A percentile compares a stretch with the other conserved stretches of the same genome.
These are phyloP conservation scores for Colletotrichum liriopes DNA, from an alignment of 2,329 filamentous ascomycete genomes.

Conservation along the genomic window DNA sequence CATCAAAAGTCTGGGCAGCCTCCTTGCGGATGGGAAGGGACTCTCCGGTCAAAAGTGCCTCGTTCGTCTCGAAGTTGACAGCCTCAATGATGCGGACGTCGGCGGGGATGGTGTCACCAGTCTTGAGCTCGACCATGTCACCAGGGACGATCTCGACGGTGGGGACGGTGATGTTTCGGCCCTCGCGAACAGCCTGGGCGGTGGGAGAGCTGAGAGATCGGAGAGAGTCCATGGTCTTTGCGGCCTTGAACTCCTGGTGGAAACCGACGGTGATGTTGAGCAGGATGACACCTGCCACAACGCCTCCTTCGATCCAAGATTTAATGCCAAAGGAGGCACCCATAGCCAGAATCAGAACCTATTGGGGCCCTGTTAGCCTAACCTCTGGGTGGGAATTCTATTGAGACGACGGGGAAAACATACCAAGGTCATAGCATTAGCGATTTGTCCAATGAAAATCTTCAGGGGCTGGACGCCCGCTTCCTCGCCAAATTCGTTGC, in stretches of 20 bases:
- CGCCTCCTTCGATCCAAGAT: conserved; percentile 74
- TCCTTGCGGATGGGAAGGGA: conserved; percentile 73
- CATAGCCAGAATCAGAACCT: conserved; percentile 72
- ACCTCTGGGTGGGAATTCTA: too few species aligned
- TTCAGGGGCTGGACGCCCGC: conserved; percentile 73
- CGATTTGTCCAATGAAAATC: conserved; percentile 76
- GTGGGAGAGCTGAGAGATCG: conserved; percentile 61
- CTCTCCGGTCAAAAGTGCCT: conserved; percentile 76
- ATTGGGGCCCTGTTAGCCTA: conserved; percentile 7
- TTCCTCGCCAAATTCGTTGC: conserved; percentile 75
- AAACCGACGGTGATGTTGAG: conserved; percentile 72
- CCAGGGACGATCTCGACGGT: conserved; percentile 68
- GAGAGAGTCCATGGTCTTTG: conserved; percentile 66
- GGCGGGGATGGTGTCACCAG: conserved; percentile 74
- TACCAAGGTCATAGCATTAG: conserved; percentile 80
- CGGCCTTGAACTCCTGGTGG: conserved; percentile 62
- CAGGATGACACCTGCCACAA: conserved; percentile 70
- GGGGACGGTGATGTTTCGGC: conserved; percentile 55
- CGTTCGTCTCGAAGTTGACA: conserved; percentile 79
- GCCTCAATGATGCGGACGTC: conserved; percentile 71
- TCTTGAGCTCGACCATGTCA: conserved; percentile 69
- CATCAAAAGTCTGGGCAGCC: conserved; percentile 58
- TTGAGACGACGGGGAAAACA: conserved; percentile 35
- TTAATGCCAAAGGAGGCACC: conserved; percentile 70
- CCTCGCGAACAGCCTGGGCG: conserved; percentile 60